Conservation (phyloP, 2,329 filamentous ascomycete genomes). For the Neofusicoccum ribis region DNA sequence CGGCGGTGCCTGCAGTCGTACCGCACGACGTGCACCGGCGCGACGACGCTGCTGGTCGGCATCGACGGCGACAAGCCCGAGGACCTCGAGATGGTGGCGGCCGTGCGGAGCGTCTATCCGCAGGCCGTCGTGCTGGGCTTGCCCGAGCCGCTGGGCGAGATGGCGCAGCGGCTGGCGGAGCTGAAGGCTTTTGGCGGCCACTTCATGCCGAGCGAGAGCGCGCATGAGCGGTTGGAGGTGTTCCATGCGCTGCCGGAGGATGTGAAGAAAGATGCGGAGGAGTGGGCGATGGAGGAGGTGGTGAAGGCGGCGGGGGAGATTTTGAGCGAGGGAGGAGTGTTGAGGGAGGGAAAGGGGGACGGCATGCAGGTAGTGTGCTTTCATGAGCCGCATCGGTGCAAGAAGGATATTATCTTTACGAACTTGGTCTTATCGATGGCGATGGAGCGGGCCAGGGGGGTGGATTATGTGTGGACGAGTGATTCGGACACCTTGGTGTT, state of each 20-base stretch:
- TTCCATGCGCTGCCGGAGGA: neutral
- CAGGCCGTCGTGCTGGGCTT: conserved; percentile 27
- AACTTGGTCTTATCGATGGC: conserved; percentile 37
- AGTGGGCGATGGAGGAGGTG: neutral
- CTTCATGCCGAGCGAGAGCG: conserved; percentile 1
- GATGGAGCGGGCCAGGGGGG: conserved; percentile 31
- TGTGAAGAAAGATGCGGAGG: neutral
- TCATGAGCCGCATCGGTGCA: conserved; percentile 40
- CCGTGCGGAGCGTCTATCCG: conserved; percentile 31
- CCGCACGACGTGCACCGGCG: conserved; percentile 25
- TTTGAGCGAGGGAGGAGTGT: conserved; percentile 23
- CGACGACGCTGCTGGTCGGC: conserved; percentile 30
- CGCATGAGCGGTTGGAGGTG: neutral
- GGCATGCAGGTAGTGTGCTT: conserved; percentile 30
- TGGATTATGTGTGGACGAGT: conserved; percentile 41
- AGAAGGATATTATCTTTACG: conserved; percentile 44
- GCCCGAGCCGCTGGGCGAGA: conserved; percentile 29
- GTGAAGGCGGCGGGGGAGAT: conserved; percentile 20
- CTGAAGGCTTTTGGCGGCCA: conserved; percentile 21
- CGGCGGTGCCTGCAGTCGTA: conserved; percentile 32
- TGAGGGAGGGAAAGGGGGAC: neutral
- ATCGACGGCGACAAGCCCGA: conserved; percentile 32
- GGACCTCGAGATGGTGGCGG: conserved; percentile 33
- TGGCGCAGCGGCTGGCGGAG: conserved; percentile 26
- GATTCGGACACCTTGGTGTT: conserved; percentile 40